These are phyloP conservation scores for Phytopythium helicoides DNA, from an alignment of 352 stramenopile genomes.

Conservation along the genomic window DNA sequence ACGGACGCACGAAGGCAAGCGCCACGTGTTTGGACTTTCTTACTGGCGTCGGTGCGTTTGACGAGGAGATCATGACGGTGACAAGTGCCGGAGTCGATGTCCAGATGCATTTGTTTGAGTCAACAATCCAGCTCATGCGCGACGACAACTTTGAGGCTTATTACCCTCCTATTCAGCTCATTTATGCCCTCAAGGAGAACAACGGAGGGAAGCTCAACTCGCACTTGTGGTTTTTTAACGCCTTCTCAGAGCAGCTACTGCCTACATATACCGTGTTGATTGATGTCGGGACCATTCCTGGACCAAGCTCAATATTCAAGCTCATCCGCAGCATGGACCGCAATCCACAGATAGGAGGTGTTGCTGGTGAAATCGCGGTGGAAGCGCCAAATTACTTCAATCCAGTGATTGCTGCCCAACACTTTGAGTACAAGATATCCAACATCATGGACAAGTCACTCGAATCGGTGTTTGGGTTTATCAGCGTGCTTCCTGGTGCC, in stretches of 20 bases:
- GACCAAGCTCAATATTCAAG: constrained; percentile 33
- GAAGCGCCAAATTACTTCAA: constrained; percentile 49
- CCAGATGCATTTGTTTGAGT: constrained; percentile 46
- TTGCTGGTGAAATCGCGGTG: constrained; percentile 43
- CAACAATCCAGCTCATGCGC: constrained; percentile 35
- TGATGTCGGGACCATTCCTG: constrained; percentile 44
- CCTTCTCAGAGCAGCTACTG: constrained; percentile 50
- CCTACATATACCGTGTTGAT: constrained; percentile 50
- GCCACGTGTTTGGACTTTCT: constrained; percentile 38
- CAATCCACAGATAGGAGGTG: constrained; percentile 47
- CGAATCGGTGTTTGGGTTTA: constrained; percentile 50
- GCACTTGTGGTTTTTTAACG: constrained; percentile 60
- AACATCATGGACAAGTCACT: constrained; percentile 59
- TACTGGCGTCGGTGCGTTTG: constrained; percentile 32
- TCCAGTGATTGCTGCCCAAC: constrained; percentile 34
- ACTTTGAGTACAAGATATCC: constrained; percentile 61
- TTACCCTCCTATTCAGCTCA: constrained; percentile 46
- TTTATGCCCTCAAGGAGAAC: constrained; percentile 51
- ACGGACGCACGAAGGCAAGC: constrained; percentile 42
- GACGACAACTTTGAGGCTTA: constrained; percentile 42
- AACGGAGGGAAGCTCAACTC: constrained; percentile 52
- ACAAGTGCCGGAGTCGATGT: constrained; percentile 39
- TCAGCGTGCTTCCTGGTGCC: constrained; percentile 38
- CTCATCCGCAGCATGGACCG: constrained; percentile 48
- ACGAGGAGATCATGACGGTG: constrained; percentile 56